phyloP scores from a whole-genome alignment of 257 asterid genomes.

The Ballota nigra region DNA sequence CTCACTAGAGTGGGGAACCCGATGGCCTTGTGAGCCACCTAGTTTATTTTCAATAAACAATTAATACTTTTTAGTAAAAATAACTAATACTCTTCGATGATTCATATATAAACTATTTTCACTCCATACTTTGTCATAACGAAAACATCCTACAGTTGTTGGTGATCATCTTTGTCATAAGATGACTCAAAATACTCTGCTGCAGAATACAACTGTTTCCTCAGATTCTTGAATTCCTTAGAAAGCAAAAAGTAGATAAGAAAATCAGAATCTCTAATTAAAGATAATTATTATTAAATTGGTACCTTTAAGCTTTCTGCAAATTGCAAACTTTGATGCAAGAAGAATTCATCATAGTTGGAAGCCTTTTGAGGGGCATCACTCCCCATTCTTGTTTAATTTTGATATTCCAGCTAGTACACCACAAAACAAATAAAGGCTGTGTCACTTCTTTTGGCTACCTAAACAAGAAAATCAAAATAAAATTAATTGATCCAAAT shows the following conservation, averaged over 20 bases:
- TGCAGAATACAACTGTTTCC: slow-evolving; percentile 70
- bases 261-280: neutral
- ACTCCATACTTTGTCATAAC: too few species aligned
- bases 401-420: neutral
- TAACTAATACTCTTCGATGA: too few species aligned
- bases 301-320: slow-evolving; percentile 67
- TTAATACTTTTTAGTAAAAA: too few species aligned
- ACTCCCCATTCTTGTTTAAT: slow-evolving; percentile 22
- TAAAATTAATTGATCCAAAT: neutral
- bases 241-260: neutral
- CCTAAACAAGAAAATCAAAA: too few species aligned
- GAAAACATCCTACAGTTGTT: slow-evolving; percentile 48
- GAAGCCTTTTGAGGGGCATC: slow-evolving; percentile 32
- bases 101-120: too few species aligned
- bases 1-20: too few species aligned
- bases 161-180: slow-evolving; percentile 58
- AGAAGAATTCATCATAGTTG: slow-evolving; percentile 64
- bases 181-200: slow-evolving; percentile 80
- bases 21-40: too few species aligned
- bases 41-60: too few species aligned
- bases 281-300: neutral
- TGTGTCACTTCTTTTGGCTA: neutral
- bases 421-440: too few species aligned
- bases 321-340: slow-evolving; percentile 59
- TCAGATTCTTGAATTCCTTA: slow-evolving; percentile 71